Evolutionary conservation across 768 basidiomycete species (phyloP), one percentile per base, ranked within the genome.

Genomic region (Macrolepiota dolichaula): DNA sequence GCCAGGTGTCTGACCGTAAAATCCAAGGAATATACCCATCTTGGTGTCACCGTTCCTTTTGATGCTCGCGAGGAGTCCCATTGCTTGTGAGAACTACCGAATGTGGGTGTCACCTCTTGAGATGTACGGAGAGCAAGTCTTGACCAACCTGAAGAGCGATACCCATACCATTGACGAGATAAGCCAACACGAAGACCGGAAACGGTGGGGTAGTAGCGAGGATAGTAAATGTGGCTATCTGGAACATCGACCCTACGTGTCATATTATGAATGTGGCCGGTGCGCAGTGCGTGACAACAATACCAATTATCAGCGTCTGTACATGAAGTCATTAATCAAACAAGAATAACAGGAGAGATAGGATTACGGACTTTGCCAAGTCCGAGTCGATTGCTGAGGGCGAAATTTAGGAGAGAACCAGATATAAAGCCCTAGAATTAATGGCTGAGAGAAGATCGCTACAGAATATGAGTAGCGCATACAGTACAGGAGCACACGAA

Each of bases 1-100:
- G 25, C 17, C 17, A 27, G 7, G 1, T 17, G 2, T 79, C 66
- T 77, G 61, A 79, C 87, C 88, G 65, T 89, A 91, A 1, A 81
- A 76, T 6, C 85, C 85, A 64, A 88, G 85, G 17, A 89, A 67
- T 17, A 91, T 51, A 2, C 89, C 84, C 86, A 92, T 89, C 68
- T 90, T 91, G 0, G 73, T 70, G 57, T 84, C 80, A 0, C 84
- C 69, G 50, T 85, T 80, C 19, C 79, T 72, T 62, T 79, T 80
- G 6, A 89, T 71, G 46, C 76, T 79, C 2, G 85, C 87, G 12
- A 91, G 82, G 62, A 81, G 90, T 12, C 84, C 87, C 66, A 88
- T 88, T 0, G 87, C 81, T 72, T 89, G 88, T 0, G 89, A 87
- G 62, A 15, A 47, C 19, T 17, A 32, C 19, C n/a, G 19, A 51